These are phyloP conservation scores for Piloderma croceum DNA, from an alignment of 768 basidiomycete species.

Conservation along the genomic window DNA sequence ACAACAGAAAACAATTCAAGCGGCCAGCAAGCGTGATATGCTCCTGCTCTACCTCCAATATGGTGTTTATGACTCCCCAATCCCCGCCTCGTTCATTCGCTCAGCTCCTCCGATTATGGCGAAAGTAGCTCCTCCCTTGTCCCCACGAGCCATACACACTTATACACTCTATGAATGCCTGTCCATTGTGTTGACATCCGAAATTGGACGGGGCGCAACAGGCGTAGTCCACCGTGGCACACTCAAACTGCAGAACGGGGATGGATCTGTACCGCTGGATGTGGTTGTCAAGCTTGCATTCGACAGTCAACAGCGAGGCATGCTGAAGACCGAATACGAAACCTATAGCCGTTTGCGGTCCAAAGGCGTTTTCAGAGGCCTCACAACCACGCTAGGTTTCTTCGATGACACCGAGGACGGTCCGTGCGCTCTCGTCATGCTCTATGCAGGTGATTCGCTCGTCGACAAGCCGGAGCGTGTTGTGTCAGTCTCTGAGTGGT, in stretches of 20 bases:
- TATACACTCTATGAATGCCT: slow-evolving; percentile 12
- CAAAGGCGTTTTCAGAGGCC: slow-evolving; percentile 12
- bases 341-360: slow-evolving; percentile 11
- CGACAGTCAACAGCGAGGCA: slow-evolving; percentile 10
- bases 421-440: too few species aligned
- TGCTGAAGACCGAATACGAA: slow-evolving; percentile 14
- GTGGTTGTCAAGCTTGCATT: slow-evolving; percentile 16
- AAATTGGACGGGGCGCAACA: slow-evolving; percentile 18
- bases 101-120: too few species aligned
- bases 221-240: slow-evolving; percentile 16
- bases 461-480: slow-evolving; percentile 3
- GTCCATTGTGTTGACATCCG: slow-evolving; percentile 11
- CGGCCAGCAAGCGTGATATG: too few species aligned
- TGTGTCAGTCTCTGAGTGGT: slow-evolving; percentile 12
- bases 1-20: too few species aligned
- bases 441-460: too few species aligned
- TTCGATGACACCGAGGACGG: too few species aligned
- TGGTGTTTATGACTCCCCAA: slow-evolving; percentile 11
- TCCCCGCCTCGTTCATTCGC: slow-evolving; percentile 14
- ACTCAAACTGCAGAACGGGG: slow-evolving; percentile 8
- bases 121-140: too few species aligned
- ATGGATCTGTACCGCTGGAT: slow-evolving; percentile 9
- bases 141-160: slow-evolving; percentile 9
- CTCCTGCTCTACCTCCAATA: too few species aligned
- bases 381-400: too few species aligned